These are phyloP conservation scores for Strombidium stylifer DNA, from an alignment of 73 alveolate genomes.

Conservation along the genomic window DNA sequence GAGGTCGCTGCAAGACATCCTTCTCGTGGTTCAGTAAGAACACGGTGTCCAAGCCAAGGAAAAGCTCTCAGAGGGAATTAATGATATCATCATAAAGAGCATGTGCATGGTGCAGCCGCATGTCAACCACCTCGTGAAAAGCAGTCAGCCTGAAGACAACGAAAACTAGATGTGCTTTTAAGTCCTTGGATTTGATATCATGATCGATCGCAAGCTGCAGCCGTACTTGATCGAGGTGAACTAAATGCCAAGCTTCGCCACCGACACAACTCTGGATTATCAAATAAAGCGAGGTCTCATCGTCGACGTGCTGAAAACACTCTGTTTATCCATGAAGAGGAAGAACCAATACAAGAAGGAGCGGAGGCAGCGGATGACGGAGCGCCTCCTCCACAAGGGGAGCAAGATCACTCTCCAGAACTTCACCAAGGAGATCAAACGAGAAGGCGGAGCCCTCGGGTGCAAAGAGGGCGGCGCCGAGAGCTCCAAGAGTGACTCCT, in stretches of 20 bases:
- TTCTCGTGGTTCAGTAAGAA: slow-evolving; percentile 10
- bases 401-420: too few relatives aligned
- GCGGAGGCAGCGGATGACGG: background rate
- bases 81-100: slow-evolving; percentile 55
- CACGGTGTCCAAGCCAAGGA: slow-evolving; percentile 39
- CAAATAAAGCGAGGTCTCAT: slow-evolving; percentile 71
- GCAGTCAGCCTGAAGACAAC: slow-evolving; percentile 49
- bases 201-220: slow-evolving; percentile 78
- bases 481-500: too few relatives aligned
- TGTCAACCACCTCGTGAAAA: slow-evolving; percentile 31
- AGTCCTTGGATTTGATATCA: slow-evolving; percentile 78
- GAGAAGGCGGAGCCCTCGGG: too few relatives aligned
- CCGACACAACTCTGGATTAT: slow-evolving; percentile 85
- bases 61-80: slow-evolving; percentile 31
- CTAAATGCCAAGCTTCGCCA: slow-evolving; percentile 86
- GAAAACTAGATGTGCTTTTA: slow-evolving; percentile 59
- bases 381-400: background rate
- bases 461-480: too few relatives aligned
- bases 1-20: slow-evolving; percentile 37
- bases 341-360: slow-evolving; percentile 17
- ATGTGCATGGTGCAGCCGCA: slow-evolving; percentile 42
- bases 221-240: slow-evolving; percentile 94
- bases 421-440: too few relatives aligned
- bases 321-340: slow-evolving; percentile 36
- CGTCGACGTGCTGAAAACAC: slow-evolving; percentile 73